Evolutionary conservation across 2,329 filamentous ascomycete genomes (phyloP), one percentile per base, ranked within the genome.

Genomic region (Lachnellula suecica): DNA sequence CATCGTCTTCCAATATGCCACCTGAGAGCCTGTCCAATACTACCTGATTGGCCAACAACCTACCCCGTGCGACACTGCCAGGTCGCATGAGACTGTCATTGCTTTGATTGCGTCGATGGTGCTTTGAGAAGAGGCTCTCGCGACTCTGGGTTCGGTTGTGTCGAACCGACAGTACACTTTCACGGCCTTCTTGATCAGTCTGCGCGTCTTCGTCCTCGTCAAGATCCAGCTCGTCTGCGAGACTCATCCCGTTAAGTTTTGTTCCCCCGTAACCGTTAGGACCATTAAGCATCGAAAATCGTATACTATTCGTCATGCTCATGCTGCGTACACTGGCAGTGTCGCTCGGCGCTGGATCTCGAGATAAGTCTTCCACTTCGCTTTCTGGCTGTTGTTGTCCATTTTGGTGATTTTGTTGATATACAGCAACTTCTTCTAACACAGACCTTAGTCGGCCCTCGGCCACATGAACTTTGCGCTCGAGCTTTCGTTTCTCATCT

Each of bases 201-300:
- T 88, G 75, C 43, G 72, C 72, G 24, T 92, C 89, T 34, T 74
- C 74, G 27, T 93, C 89, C 55, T 89, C 88, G 52, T 92, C 89
- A 56, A 96, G 88, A 56, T 89, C 86, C 49, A 99, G 79, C 72
- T 99, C 94, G 62, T 97, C 92, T 1, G 94, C 94, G 37, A 99
- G 77, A 57, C 88, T 96, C 53, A 91, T 71, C 1, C 87, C 88
- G 61, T 83, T 84, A 4, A 74, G 65, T 65, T 85, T 87, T 19
- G 74, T 71, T 9, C 74, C 69, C 4, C 78, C 79, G 52, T 77
- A 73, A 9, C 72, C 71, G 56, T 77, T 77, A 7, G 73, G 71
- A n/a, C 79, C 77, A 57, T 78, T 85, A 56, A 88, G 74, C 22
- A 87, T 73, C 2, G 91, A 95, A 66, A 87, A 89, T 25, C 90